Percentiles rank a stretch among this genome's conserved stretches.
These are phyloP conservation scores for Haematococcus lacustris DNA, from an alignment of 139 green algal genomes.

Conservation along the genomic window DNA sequence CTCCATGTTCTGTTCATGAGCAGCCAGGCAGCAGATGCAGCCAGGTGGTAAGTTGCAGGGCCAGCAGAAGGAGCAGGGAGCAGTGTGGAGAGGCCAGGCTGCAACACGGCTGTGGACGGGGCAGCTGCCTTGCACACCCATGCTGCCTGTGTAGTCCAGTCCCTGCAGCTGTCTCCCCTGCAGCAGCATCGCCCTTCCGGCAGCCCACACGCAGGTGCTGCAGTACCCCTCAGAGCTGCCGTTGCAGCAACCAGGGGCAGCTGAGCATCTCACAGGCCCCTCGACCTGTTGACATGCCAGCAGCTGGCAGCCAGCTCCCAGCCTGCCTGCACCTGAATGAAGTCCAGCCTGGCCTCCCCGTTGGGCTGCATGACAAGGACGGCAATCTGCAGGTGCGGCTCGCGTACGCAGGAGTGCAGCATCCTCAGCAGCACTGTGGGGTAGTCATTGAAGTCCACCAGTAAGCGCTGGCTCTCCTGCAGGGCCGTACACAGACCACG, in stretches of 20 bases:
- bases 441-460: constrained; percentile 61
- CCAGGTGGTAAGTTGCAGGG: too few species aligned
- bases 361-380: constrained; percentile 50
- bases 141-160: too few species aligned
- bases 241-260: too few species aligned
- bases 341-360: constrained; percentile 50
- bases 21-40: not conserved
- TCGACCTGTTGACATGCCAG: too few species aligned
- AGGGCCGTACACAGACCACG: not conserved
- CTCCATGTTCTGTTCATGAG: constrained; percentile 71
- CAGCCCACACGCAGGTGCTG: too few species aligned
- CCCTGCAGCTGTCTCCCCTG: too few species aligned
- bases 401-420: constrained; percentile 54
- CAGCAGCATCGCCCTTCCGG: too few species aligned
- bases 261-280: too few species aligned
- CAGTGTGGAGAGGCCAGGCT: not conserved
- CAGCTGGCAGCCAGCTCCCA: not conserved
- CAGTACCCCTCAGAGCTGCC: too few species aligned
- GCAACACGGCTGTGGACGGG: not conserved
- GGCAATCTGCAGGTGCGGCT: constrained; percentile 51
- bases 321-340: constrained; percentile 40
- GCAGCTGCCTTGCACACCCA: not conserved
- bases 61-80: not conserved
- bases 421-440: constrained; percentile 48
- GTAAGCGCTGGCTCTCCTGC: constrained; percentile 55